Evolutionary conservation across 805 yeast genomes (phyloP).

Genomic region (Yarrowia sp.): DNA sequence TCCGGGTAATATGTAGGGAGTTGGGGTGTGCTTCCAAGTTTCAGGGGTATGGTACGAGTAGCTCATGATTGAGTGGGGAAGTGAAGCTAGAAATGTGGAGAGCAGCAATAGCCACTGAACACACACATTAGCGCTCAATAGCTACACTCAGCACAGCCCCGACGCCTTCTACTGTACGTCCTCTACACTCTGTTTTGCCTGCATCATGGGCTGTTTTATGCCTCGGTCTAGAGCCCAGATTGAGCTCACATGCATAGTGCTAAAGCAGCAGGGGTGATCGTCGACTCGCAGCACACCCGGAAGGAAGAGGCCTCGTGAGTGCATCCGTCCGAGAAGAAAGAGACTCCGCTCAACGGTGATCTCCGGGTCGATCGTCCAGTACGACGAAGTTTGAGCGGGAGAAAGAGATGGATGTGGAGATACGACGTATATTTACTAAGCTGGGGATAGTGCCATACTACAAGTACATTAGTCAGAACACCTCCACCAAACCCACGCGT

Average conservation of each 20-base stretch:
- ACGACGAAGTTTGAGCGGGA: neutral
- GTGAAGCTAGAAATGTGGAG: too few species aligned
- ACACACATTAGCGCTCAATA: too few species aligned
- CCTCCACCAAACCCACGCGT: neutral
- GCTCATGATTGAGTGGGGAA: neutral
- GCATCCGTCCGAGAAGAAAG: neutral
- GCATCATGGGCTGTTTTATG: neutral
- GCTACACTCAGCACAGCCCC: too few species aligned
- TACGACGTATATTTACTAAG: neutral
- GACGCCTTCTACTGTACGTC: too few species aligned
- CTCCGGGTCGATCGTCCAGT: neutral
- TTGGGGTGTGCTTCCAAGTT: neutral
- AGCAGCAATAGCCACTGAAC: too few species aligned
- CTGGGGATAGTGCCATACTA: too few species aligned
- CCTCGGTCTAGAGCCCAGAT: neutral
- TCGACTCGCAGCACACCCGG: neutral
- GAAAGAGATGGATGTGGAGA: neutral
- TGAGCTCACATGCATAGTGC: neutral
- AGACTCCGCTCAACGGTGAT: conserved; percentile 13
- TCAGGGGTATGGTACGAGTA: neutral
- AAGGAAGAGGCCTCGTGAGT: neutral
- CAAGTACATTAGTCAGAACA: too few species aligned
- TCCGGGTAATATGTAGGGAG: conserved; percentile 29
- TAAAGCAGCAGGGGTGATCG: conserved; percentile 12
- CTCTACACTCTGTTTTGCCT: too few species aligned